Evolutionary conservation across 2,329 filamentous ascomycete species (phyloP), one percentile per base, ranked within the genome.

Genomic region (Colletotrichum siamense): DNA sequence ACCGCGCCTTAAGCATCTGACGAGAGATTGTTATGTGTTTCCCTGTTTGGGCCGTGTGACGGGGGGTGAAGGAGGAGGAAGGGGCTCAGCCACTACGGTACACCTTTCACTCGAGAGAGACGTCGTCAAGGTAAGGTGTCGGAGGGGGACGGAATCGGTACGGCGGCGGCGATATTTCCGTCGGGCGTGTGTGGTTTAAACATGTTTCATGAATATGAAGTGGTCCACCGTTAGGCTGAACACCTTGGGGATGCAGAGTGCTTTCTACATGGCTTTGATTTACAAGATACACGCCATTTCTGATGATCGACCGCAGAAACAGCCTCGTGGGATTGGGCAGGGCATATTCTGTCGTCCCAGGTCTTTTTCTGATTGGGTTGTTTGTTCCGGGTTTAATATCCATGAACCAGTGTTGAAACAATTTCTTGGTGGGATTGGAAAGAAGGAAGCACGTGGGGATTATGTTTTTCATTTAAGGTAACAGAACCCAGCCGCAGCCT

Each of bases 311-410:
- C 44, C 63, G 72, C 63, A 44, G 18, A 69, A 64, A 69, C 59
- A 73, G 64, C 70, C 73, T 76, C 64, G 49, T 57, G 59, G 71
- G 71, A 65, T 26, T 64, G n/a, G 73, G 65, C 49, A 74, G 59
- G 59, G 70, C 65, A 49, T 73, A 52, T 24, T 71, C 26, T 0
- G 24, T 12, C 24, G 0, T 30, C 55, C 24, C 6, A 22, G n/a
- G 44, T 8, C 44, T 49, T 22, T 44, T 22, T 49, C 0, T 49
- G 44, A 52, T 52, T 52, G 44, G n/a, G n/a, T 22, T 52, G n/a
- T 52, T 52, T 10, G 3, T 22, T 22, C 44, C 44, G n/a, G 44
- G n/a, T 52, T 52, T 22, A 13, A 52, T 52, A 52, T 52, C 44
- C 39, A 49, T 49, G 39, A 49, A 49, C 39, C 9, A 10, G 0